Evolutionary conservation across 768 basidiomycete species (phyloP).

Genomic region (Tulasnella sp.): DNA sequence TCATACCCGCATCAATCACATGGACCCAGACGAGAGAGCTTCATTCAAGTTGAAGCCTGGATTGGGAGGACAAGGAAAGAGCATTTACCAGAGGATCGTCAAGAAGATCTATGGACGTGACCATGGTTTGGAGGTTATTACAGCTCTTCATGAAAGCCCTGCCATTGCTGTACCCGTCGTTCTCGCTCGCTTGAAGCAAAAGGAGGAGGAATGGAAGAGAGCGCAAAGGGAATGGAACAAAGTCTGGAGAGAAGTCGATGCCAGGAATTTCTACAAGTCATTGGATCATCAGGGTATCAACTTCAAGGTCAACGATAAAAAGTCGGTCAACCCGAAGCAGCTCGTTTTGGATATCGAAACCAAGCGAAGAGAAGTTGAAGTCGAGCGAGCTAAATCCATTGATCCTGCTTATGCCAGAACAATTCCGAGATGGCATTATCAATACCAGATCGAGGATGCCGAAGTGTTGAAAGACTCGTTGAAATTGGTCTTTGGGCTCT

Average conservation of each 20-base stretch:
- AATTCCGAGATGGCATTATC: constrained; percentile 44
- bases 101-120: constrained; percentile 89
- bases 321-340: constrained; percentile 68
- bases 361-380: constrained; percentile 48
- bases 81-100: constrained; percentile 82
- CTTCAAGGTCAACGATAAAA: constrained; percentile 95
- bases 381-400: constrained; percentile 40
- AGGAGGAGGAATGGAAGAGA: constrained; percentile 95
- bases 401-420: constrained; percentile 19
- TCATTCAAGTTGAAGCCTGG: constrained; percentile 71
- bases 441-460: constrained; percentile 63
- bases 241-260: constrained; percentile 93
- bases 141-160: constrained; percentile 84
- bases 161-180: constrained; percentile 85
- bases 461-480: constrained; percentile 76
- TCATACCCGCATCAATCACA: constrained; percentile 67
- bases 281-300: constrained; percentile 91
- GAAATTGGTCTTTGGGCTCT: constrained; percentile 79
- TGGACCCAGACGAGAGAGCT: constrained; percentile 76
- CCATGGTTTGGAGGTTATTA: constrained; percentile 57
- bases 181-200: constrained; percentile 73
- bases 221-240: constrained; percentile 91
- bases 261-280: constrained; percentile 95
- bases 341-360: constrained; percentile 71
- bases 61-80: constrained; percentile 77